Percentiles rank a stretch among this genome's conserved stretches.
Evolutionary conservation across 177 flowering plant genomes (phyloP).

Genomic region (Vitis hybrid): DNA sequence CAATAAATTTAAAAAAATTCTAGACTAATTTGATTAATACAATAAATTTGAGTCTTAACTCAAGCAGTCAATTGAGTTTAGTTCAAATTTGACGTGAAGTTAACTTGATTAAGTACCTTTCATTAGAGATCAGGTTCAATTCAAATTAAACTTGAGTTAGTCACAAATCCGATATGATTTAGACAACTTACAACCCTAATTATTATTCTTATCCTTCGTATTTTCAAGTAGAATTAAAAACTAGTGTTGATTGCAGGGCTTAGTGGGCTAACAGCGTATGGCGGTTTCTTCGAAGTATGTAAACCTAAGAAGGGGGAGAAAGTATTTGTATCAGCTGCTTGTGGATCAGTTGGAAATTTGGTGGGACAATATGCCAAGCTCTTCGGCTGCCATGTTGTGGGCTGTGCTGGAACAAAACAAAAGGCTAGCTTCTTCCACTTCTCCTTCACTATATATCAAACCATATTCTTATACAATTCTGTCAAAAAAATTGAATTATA

Average conservation of each 20-base stretch:
- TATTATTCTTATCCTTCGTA: no score
- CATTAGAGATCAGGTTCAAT: no score
- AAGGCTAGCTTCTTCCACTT: slow-evolving; percentile 36
- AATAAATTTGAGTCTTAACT: no score
- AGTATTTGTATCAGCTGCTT: slow-evolving; percentile 77
- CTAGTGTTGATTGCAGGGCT: slow-evolving; percentile 27
- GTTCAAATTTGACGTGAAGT: no score
- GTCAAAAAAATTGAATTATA: slow-evolving; percentile 12
- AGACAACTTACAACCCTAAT: no score
- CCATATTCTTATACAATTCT: neutral
- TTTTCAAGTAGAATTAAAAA: no score
- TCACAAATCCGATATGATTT: no score
- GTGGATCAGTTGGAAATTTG: slow-evolving; percentile 69
- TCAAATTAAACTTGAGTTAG: no score
- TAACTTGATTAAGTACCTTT: no score
- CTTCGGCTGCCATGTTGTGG: slow-evolving; percentile 69
- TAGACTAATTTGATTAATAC: no score
- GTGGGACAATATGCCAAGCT: slow-evolving; percentile 79
- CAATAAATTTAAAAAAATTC: no score
- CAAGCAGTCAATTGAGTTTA: no score
- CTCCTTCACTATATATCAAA: neutral
- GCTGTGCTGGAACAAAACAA: slow-evolving; percentile 61
- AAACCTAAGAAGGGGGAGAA: slow-evolving; percentile 72
- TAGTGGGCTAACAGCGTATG: slow-evolving; percentile 73
- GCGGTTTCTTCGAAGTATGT: slow-evolving; percentile 56